Conservation (phyloP, 768 basidiomycete genomes). For the Xanthoconium purpureum region DNA sequence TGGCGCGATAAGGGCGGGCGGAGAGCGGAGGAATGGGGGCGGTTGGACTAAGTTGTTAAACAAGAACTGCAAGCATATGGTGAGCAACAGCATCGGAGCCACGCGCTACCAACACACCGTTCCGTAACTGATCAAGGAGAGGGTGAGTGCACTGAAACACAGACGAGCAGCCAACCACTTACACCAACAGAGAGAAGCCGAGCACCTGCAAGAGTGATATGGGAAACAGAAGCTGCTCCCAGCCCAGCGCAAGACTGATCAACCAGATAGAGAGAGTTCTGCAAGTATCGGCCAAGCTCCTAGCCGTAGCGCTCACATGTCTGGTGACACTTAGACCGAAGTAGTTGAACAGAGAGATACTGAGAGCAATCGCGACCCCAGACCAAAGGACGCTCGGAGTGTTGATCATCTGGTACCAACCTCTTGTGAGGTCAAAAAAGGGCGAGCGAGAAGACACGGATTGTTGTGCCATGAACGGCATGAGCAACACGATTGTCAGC, state of each 20-base stretch:
- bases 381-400: conserved; percentile 70
- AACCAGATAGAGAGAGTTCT: conserved; percentile 96
- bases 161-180: conserved; percentile 36
- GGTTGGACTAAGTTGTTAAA: conserved; percentile 80
- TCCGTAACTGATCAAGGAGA: conserved; percentile 59
- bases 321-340: conserved; percentile 92
- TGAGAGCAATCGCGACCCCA: conserved; percentile 66
- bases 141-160: conserved; percentile 8
- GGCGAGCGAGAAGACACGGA: conserved; percentile 59
- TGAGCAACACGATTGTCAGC: conserved; percentile 68
- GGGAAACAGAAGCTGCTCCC: conserved; percentile 84
- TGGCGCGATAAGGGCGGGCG: conserved; percentile 29
- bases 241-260: conserved; percentile 82
- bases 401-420: conserved; percentile 84
- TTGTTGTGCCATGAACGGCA: conserved; percentile 77
- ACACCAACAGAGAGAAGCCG: conserved; percentile 90
- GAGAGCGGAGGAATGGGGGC: conserved; percentile 59
- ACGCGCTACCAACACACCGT: conserved; percentile 50
- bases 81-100: conserved; percentile 6
- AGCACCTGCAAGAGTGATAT: conserved; percentile 77
- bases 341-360: conserved; percentile 82
- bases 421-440: conserved; percentile 86
- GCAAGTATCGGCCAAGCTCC: conserved; percentile 91
- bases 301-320: conserved; percentile 88
- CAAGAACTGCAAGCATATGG: conserved; percentile 54